Evolutionary conservation across 345 rosid genomes (phyloP).

Genomic region (Salix dunnii): DNA sequence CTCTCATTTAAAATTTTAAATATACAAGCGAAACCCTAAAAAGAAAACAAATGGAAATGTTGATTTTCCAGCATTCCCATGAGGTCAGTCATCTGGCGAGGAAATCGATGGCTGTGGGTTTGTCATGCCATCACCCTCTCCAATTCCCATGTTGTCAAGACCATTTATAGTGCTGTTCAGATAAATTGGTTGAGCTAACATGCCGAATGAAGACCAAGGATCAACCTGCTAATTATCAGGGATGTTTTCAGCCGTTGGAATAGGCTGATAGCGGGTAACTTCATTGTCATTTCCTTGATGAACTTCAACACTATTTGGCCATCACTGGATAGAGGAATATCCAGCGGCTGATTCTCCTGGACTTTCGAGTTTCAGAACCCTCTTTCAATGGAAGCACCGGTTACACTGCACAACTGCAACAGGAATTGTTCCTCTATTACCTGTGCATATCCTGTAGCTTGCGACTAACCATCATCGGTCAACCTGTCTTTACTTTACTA

Average conservation of each 20-base stretch:
- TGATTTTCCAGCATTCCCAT: no score
- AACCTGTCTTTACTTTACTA: constrained; percentile 79
- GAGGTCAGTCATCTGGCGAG: no score
- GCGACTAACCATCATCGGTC: constrained; percentile 96
- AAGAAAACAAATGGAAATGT: no score
- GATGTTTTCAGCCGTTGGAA: constrained; percentile 37
- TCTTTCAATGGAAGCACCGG: constrained; percentile 46
- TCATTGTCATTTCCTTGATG: constrained; percentile 45
- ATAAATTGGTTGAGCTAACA: constrained; percentile 53
- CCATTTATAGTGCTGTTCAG: constrained; percentile 47
- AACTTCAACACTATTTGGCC: constrained; percentile 46
- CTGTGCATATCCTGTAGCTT: constrained; percentile 67
- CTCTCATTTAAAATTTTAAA: no score
- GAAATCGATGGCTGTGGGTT: no score
- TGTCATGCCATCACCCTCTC: constrained; percentile 46
- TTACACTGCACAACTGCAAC: constrained; percentile 50
- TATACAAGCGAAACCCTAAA: no score
- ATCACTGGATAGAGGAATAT: constrained; percentile 34
- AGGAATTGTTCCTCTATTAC: constrained; percentile 80
- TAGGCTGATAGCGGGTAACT: constrained; percentile 33
- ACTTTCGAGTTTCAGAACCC: constrained; percentile 53
- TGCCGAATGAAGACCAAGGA: constrained; percentile 21
- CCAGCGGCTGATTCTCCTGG: constrained; percentile 55
- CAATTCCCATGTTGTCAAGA: constrained; percentile 68
- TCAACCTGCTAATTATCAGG: constrained; percentile 31